Evolutionary conservation across 345 rosid genomes (phyloP), one percentile per base, ranked within the genome.

Genomic region (Boechera retrofracta): DNA sequence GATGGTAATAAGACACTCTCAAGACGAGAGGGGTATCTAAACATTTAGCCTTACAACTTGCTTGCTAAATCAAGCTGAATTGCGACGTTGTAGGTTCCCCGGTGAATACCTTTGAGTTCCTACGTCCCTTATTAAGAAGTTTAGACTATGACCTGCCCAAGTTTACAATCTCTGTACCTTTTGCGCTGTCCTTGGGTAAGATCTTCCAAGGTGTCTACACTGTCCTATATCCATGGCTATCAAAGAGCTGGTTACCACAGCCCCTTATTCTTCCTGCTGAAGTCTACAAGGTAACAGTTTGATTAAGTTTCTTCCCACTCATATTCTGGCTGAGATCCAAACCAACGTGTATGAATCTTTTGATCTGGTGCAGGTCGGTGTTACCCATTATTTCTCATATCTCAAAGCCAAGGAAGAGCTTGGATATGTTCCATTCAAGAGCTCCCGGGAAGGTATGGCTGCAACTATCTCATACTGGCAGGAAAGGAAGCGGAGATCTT

Each of bases 331-430:
- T 72, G 29, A 39, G 10, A 65, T 69, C n/a, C 8, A 53, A 51
- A 9, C 39, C 6, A 41, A 52, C n/a, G 31, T 60, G 68, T 67
- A 21, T 70, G 61, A 82, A 75, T 74, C 54, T 2, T 38, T 53
- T 29, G n/a, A 31, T 36, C 72, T 61, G 79, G 18, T 48, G 64
- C 84, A 94, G 98, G 97, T 92, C 2, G 95, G 98, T 29, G 90
- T 94, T 48, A 94, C 97, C 53, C 97, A 89, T 78, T 90, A 90
- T 80, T 94, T 94, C 85, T 94, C 97, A 2, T 86, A 76, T 77
- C 92, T 92, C 39, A 94, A 92, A 82, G 95, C 98, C 28, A 89
- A 85, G 83, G 82, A 84, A 68, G 98, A 94, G 84, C 98, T 92
- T 39, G 96, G 98, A 44, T 92, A 90, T 80, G 87, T 89, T 59